Evolutionary conservation across 768 basidiomycete genomes (phyloP).

Genomic region (Phanerochaete sordida): DNA sequence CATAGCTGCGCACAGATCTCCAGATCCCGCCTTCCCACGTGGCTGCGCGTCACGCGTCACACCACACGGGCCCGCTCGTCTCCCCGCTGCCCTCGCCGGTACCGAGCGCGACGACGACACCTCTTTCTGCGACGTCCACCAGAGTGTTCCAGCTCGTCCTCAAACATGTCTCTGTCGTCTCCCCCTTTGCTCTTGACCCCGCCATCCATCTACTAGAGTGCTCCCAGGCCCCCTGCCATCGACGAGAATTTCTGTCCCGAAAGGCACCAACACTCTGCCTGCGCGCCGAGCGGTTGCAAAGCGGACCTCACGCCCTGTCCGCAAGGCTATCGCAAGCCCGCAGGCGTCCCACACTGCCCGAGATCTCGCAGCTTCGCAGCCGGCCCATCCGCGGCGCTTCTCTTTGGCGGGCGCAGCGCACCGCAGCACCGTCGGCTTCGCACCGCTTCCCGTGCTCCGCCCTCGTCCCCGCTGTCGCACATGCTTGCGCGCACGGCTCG

Average conservation of each 20-base stretch:
- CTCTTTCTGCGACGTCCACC: neutral
- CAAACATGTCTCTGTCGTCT: neutral
- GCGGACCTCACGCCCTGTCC: neutral
- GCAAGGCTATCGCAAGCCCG: no score
- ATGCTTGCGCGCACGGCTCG: no score
- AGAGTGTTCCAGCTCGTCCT: neutral
- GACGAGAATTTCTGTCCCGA: neutral
- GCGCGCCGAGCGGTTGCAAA: neutral
- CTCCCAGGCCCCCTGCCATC: neutral
- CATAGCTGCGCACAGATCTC: slow-evolving; percentile 16
- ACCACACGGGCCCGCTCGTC: neutral
- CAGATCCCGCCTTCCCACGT: slow-evolving; percentile 9
- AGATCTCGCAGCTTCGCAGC: no score
- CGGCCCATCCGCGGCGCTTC: neutral
- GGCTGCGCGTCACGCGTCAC: neutral
- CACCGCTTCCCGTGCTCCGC: neutral
- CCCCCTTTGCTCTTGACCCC: no score
- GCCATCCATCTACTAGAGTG: no score
- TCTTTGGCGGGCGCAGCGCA: neutral
- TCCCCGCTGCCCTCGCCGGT: neutral
- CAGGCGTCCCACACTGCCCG: no score
- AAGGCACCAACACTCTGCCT: neutral
- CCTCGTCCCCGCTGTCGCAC: no score
- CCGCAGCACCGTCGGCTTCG: neutral
- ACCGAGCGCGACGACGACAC: neutral